phyloP scores from a whole-genome alignment of 2,329 filamentous ascomycete genomes.

The Scedosporium minutisporum region DNA sequence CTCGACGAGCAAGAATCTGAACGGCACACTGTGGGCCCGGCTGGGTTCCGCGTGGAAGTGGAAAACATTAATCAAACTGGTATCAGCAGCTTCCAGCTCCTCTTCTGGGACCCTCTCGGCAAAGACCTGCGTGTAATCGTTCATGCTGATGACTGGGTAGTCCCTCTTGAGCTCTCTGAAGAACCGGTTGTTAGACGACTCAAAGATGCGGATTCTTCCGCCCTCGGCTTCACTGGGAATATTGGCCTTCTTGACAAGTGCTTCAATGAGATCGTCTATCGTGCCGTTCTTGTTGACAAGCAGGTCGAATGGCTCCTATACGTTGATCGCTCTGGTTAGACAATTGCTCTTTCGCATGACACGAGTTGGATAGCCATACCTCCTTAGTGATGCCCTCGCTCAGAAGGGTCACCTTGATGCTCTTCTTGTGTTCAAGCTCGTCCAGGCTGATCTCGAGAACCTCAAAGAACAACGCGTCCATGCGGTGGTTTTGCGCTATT shows the following conservation, averaged over 20 bases:
- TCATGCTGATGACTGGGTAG: conserved; percentile 68
- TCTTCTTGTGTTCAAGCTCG: conserved; percentile 89
- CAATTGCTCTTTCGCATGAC: neutral
- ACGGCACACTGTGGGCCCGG: conserved; percentile 80
- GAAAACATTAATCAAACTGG: conserved; percentile 65
- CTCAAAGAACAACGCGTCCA: conserved; percentile 82
- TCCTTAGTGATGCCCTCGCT: conserved; percentile 89
- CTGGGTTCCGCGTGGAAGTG: conserved; percentile 87
- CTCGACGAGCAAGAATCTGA: conserved; percentile 77
- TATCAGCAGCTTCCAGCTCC: conserved; percentile 47
- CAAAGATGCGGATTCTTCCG: conserved; percentile 68
- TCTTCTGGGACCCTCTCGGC: conserved; percentile 74
- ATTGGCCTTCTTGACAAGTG: conserved; percentile 70
- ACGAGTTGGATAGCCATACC: conserved; percentile 34
- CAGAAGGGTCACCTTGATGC: conserved; percentile 71
- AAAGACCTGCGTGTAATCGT: conserved; percentile 74
- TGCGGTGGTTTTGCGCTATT: conserved; percentile 60
- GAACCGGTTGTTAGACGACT: conserved; percentile 73
- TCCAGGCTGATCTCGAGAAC: conserved; percentile 88
- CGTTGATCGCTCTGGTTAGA: neutral
- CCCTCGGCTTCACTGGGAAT: conserved; percentile 63
- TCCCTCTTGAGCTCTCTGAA: conserved; percentile 66
- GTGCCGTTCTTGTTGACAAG: conserved; percentile 81
- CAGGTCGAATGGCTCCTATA: conserved; percentile 65
- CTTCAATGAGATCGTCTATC: conserved; percentile 67